Evolutionary conservation across 2,329 filamentous ascomycete genomes (phyloP), one percentile per base, ranked within the genome.

Genomic region (Nigrospora sphaerica): DNA sequence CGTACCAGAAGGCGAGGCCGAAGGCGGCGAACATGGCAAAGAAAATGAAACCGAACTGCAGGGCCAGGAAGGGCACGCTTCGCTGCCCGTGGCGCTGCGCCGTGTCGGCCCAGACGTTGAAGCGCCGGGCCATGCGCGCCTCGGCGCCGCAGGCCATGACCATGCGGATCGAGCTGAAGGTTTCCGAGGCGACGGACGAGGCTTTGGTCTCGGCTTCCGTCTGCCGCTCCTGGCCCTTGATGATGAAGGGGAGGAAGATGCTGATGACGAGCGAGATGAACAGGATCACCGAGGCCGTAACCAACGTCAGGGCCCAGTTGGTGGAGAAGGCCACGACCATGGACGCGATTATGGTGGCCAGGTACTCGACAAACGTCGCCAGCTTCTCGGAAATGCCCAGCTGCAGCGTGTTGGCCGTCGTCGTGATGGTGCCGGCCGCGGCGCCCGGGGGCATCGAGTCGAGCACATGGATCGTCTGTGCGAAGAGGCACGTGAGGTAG

Each of bases 391-490:
- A 82, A 35, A 83, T 81, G 3, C 81, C 81, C 12, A 83, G 65
- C 61, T 85, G 81, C n/a, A 85, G 65, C 2, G 71, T 74, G 58
- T 84, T 85, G 49, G 79, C 77, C 2, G 79, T 80, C 2, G 77
- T 74, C 0, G 81, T 85, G 50, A 85, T 83, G 33, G 81, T 81
- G 13, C 72, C 73, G 0, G 80, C 80, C 0, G 78, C 76, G n/a
- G 77, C 70, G 2, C 82, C 82, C 1, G 79, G 68, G 0, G 78
- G 74, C 69, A 83, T 78, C 14, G 78, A 78, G 61, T 88, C 84
- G 39, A 87, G 78, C 33, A 83, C 80, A 49, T 83, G 78, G 39
- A 88, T 77, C 42, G 81, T 79, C 60, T 87, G 82, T 3, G 70
- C 67, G 42, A 90, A 80, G 5, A 87, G 72, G 35, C 73, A 71